These are phyloP conservation scores for Zelopaecilomyces penicillatus DNA, from an alignment of 2,329 filamentous ascomycete species.

Conservation along the genomic window DNA sequence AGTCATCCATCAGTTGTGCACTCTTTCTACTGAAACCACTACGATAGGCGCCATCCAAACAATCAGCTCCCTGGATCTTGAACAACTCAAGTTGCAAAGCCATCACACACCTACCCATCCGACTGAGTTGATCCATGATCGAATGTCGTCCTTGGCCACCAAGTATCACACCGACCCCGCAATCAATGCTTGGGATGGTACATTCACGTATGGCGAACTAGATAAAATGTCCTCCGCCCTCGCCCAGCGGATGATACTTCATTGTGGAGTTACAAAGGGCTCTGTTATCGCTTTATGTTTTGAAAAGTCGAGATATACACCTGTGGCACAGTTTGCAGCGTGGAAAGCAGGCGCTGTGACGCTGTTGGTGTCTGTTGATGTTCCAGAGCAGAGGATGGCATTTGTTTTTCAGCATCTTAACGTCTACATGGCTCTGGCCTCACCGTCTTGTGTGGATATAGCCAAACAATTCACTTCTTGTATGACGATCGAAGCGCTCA, in stretches of 20 bases:
- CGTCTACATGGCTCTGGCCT: constrained; percentile 3
- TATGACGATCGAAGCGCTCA: not conserved
- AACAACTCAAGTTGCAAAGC: constrained; percentile 1
- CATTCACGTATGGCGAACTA: constrained; percentile 1
- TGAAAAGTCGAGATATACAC: constrained; percentile 4
- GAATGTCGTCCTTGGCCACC: not conserved
- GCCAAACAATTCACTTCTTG: not conserved
- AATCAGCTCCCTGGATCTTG: not conserved
- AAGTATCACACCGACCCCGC: not conserved
- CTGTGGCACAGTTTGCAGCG: constrained; percentile 1
- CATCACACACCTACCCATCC: not conserved
- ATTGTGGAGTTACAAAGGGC: not conserved
- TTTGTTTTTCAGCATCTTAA: not conserved
- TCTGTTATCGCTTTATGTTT: constrained; percentile 5
- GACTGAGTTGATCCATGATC: not conserved
- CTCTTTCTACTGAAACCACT: not conserved
- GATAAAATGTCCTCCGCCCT: constrained; percentile 2
- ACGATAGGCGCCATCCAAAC: constrained; percentile 1
- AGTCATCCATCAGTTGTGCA: constrained; percentile 2
- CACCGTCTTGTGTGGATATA: not conserved
- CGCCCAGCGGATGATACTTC: not conserved
- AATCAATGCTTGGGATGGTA: constrained; percentile 5
- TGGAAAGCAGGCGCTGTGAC: constrained; percentile 4
- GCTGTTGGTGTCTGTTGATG: constrained; percentile 1
- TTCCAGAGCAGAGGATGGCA: constrained; percentile 1